Conservation (phyloP, 129 eudicot species). For the Flaveria bidentis region DNA sequence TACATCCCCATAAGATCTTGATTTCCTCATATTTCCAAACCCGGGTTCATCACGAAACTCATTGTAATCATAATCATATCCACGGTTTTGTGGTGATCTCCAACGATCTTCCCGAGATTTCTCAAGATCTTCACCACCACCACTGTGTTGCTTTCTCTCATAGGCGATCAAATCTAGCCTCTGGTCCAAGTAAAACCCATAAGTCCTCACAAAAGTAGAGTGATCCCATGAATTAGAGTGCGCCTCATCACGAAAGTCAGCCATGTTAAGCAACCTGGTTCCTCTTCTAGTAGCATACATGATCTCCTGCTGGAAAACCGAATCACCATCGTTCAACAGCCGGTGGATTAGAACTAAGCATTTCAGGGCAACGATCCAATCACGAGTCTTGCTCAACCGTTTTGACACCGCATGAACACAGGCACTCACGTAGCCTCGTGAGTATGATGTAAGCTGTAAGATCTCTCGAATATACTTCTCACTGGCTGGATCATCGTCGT, state of each 20-base stretch:
- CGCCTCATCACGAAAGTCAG: constrained; percentile 80
- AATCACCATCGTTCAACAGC: constrained; percentile 62
- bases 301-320: constrained; percentile 66
- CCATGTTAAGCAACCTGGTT: constrained; percentile 68
- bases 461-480: constrained; percentile 72
- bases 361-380: constrained; percentile 87
- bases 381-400: constrained; percentile 67
- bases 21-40: constrained; percentile 62
- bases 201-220: constrained; percentile 72
- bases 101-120: constrained; percentile 48
- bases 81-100: constrained; percentile 62
- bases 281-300: constrained; percentile 76
- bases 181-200: constrained; percentile 74
- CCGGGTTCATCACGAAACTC: constrained; percentile 47
- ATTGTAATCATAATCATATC: constrained; percentile 45
- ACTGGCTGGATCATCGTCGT: constrained; percentile 71
- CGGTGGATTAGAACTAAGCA: constrained; percentile 56
- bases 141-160: constrained; percentile 50
- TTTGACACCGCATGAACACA: constrained; percentile 57
- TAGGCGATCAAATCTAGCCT: constrained; percentile 53
- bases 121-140: constrained; percentile 42
- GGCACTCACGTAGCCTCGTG: constrained; percentile 57
- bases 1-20: constrained; percentile 73
- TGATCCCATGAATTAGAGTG: constrained; percentile 88
- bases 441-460: constrained; percentile 55